phyloP scores from a whole-genome alignment of 2,329 filamentous ascomycete species.

The Ophiostoma australiae region DNA sequence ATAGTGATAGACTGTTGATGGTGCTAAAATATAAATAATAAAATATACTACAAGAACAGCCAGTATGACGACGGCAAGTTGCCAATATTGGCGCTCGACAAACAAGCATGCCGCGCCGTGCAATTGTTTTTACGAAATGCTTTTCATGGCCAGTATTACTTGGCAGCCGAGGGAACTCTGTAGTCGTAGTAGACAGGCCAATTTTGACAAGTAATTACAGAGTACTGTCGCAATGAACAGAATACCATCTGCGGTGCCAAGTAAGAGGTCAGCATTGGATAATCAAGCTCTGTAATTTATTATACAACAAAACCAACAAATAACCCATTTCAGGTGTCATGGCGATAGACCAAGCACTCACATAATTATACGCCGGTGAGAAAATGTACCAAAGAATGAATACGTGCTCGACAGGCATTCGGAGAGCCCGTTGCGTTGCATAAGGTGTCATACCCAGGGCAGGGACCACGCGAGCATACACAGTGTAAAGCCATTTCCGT shows the following conservation, averaged over 20 bases:
- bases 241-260: background rate
- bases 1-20: background rate
- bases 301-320: background rate
- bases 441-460: background rate
- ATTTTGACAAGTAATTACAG: too few species aligned
- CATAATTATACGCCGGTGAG: background rate
- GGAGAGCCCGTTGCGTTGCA: slow-evolving; percentile 4
- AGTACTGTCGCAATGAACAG: background rate
- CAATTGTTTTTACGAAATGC: background rate
- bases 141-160: background rate
- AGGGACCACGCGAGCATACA: background rate
- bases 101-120: background rate
- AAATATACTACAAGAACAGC: background rate
- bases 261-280: background rate
- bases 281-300: background rate
- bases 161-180: background rate
- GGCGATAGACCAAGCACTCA: background rate
- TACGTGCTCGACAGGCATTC: background rate
- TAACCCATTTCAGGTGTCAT: background rate
- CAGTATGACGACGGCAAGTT: background rate
- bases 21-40: background rate
- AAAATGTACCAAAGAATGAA: background rate
- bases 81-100: background rate
- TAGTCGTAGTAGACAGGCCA: background rate
- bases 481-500: too few species aligned